Percentiles rank a stretch among this genome's conserved stretches.
phyloP scores from a whole-genome alignment of 192 early-diverging fungal species.

The Entophlyctis helioformis region DNA sequence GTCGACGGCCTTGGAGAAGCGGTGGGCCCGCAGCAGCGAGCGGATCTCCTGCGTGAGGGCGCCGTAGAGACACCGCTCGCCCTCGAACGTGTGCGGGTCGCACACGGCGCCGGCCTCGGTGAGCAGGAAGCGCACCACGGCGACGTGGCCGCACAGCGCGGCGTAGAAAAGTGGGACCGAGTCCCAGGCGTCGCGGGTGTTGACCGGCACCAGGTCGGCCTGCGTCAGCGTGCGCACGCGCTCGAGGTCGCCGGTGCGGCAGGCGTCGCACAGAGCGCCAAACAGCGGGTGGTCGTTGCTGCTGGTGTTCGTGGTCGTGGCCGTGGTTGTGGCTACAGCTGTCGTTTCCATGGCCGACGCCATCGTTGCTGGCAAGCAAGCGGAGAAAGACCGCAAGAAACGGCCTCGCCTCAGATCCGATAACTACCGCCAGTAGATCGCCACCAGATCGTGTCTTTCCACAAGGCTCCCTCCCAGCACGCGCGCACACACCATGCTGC shows the following conservation, averaged over 20 bases:
- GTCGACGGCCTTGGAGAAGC: constrained; percentile 36
- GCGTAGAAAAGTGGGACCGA: constrained; percentile 27
- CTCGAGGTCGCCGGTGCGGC: constrained; percentile 28
- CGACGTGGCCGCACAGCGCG: constrained; percentile 31
- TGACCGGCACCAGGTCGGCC: constrained; percentile 3
- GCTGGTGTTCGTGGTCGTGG: too few relatives aligned
- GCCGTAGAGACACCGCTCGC: constrained; percentile 24
- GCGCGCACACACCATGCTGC: too few relatives aligned
- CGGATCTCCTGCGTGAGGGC: constrained; percentile 35
- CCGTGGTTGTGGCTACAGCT: too few relatives aligned
- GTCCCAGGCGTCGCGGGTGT: constrained; percentile 23
- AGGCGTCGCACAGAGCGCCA: constrained; percentile 21
- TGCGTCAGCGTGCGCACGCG: constrained; percentile 13
- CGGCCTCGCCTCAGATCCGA: too few relatives aligned
- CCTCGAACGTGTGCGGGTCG: constrained; percentile 41
- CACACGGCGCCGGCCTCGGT: constrained; percentile 32
- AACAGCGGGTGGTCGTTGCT: constrained; percentile 23
- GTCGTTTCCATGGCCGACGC: too few relatives aligned
- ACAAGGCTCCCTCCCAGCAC: too few relatives aligned
- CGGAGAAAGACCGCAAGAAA: too few relatives aligned
- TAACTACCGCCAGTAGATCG: too few relatives aligned
- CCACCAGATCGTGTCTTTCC: too few relatives aligned
- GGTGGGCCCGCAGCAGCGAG: constrained; percentile 18
- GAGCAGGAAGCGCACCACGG: constrained; percentile 28
- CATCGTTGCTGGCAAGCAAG: too few relatives aligned